These are phyloP conservation scores for Volutella citrinella DNA, from an alignment of 2,329 filamentous ascomycete species.

Conservation along the genomic window DNA sequence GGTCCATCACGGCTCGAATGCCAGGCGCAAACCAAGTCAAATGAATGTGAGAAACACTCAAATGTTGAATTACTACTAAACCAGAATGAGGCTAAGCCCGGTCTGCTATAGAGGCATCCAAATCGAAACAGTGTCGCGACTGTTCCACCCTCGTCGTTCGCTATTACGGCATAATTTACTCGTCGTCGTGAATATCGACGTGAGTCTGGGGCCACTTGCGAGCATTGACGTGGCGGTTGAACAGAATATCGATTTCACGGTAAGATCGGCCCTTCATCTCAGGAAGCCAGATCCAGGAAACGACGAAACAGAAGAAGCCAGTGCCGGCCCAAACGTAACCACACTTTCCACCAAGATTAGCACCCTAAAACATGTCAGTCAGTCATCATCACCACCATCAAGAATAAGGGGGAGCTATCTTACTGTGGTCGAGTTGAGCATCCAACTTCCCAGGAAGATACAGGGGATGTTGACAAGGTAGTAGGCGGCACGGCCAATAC, in stretches of 20 bases:
- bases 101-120: too few relatives aligned
- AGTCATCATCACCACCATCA: constrained; percentile 2
- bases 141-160: too few relatives aligned
- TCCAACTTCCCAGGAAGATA: constrained; percentile 59
- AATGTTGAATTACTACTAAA: too few relatives aligned
- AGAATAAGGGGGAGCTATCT: constrained; percentile 11
- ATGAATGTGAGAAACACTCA: too few relatives aligned
- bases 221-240: constrained; percentile 50
- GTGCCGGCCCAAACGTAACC: constrained; percentile 61
- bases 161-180: too few relatives aligned
- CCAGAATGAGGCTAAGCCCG: too few relatives aligned
- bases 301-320: constrained; percentile 50
- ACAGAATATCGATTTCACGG: constrained; percentile 61
- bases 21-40: too few relatives aligned
- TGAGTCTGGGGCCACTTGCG: constrained; percentile 54
- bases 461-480: constrained; percentile 64
- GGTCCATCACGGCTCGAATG: too few relatives aligned
- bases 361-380: constrained; percentile 31
- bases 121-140: too few relatives aligned
- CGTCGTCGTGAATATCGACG: constrained; percentile 58
- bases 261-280: constrained; percentile 58
- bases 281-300: constrained; percentile 48
- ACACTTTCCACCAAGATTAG: constrained; percentile 50
- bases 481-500: constrained; percentile 61
- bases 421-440: constrained; percentile 57